Evolutionary conservation across 495 filamentous ascomycete species (phyloP).

Genomic region (Neurospora intermedia): DNA sequence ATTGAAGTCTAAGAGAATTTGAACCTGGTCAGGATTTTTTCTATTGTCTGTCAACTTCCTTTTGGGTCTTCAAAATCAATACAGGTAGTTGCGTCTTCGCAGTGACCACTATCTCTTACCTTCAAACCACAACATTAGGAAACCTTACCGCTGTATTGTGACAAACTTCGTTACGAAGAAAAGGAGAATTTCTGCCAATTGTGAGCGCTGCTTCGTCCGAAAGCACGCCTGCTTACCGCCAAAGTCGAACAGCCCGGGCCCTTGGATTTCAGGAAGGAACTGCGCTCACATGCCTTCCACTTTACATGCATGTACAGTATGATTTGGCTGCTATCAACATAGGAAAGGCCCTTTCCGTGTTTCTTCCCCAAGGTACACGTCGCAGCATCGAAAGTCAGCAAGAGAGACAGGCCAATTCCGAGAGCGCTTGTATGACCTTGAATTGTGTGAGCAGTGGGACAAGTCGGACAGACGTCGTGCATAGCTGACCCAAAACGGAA

Average conservation of each 20-base stretch:
- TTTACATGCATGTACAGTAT: background rate
- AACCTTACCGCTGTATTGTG: no score
- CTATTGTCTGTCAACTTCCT: no score
- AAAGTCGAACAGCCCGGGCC: background rate
- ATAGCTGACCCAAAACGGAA: background rate
- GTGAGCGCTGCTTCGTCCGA: background rate
- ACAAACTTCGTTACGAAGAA: no score
- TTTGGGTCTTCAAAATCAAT: no score
- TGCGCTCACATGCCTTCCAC: background rate
- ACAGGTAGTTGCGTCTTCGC: no score
- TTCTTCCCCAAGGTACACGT: background rate
- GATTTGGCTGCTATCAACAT: background rate
- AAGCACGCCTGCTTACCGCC: background rate
- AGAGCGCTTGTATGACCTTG: background rate
- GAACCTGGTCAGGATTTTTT: no score
- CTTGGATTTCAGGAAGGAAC: background rate
- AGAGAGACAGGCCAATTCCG: background rate
- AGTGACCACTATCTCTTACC: no score
- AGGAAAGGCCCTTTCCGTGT: background rate
- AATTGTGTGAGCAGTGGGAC: background rate
- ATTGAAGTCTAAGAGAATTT: no score
- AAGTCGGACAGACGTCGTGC: background rate
- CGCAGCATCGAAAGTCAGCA: background rate
- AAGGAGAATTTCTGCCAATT: no score
- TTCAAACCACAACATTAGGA: no score